A percentile compares a stretch with the other conserved stretches of the same genome.
phyloP scores from a whole-genome alignment of 768 basidiomycete species.

The Tulasnella sp. region DNA sequence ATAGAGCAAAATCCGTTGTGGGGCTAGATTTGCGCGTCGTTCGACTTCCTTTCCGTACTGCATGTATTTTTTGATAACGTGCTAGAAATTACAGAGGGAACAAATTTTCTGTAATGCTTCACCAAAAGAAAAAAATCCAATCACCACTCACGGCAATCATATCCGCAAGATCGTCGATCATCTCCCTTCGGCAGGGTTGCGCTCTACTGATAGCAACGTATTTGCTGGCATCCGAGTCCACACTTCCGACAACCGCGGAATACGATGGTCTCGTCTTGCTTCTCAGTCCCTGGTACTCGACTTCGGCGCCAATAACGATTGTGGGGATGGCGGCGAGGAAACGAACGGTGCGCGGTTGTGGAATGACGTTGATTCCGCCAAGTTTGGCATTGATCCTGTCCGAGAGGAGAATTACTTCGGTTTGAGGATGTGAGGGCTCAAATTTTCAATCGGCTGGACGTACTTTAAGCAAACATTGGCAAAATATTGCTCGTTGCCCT shows the following conservation, averaged over 20 bases:
- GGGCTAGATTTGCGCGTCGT: slow-evolving; percentile 7
- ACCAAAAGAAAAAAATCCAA: background rate
- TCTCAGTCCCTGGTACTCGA: slow-evolving; percentile 57
- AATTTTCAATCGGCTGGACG: background rate
- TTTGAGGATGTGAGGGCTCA: background rate
- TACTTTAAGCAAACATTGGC: slow-evolving; percentile 8
- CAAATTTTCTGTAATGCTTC: background rate
- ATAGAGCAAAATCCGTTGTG: slow-evolving; percentile 20
- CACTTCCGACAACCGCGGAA: slow-evolving; percentile 69
- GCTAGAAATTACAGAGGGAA: background rate
- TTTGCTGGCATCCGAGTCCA: slow-evolving; percentile 57
- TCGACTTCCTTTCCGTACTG: slow-evolving; percentile 12
- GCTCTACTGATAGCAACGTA: slow-evolving; percentile 58
- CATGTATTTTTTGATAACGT: slow-evolving; percentile 18
- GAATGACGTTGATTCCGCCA: slow-evolving; percentile 59
- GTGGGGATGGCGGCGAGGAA: slow-evolving; percentile 63
- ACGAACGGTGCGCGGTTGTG: slow-evolving; percentile 42
- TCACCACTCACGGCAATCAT: slow-evolving; percentile 10
- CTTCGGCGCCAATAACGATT: slow-evolving; percentile 56
- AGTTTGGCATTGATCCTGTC: slow-evolving; percentile 65
- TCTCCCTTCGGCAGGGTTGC: slow-evolving; percentile 62
- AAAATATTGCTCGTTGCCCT: background rate
- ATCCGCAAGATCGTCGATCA: slow-evolving; percentile 38
- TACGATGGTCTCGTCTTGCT: slow-evolving; percentile 63
- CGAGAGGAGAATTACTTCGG: slow-evolving; percentile 18